phyloP scores from a whole-genome alignment of 768 basidiomycete genomes.

The Russula vinacea region DNA sequence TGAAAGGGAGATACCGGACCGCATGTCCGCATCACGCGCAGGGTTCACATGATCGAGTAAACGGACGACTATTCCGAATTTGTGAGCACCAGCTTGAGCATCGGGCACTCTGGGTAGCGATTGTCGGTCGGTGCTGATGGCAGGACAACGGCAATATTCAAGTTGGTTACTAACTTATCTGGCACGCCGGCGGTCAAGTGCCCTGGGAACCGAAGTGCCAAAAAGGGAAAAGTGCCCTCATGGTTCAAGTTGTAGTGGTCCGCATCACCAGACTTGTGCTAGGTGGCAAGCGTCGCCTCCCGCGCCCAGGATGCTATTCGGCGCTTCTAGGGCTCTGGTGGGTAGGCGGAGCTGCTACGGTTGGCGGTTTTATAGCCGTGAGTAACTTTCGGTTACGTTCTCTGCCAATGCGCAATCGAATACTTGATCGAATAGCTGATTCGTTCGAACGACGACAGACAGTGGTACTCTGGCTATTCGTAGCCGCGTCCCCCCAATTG shows the following conservation, averaged over 20 bases:
- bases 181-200: conserved; percentile 37
- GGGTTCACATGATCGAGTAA: conserved; percentile 47
- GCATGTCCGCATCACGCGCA: conserved; percentile 49
- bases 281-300: conserved; percentile 9
- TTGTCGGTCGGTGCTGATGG: no score
- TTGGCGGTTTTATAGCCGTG: conserved; percentile 10
- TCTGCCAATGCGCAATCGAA: no score
- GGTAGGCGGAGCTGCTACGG: conserved; percentile 18
- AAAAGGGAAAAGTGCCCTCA: conserved; percentile 1
- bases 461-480: not conserved
- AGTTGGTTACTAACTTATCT: not conserved
- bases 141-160: not conserved
- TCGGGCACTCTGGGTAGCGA: not conserved
- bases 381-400: conserved; percentile 1
- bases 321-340: conserved; percentile 2
- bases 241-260: not conserved
- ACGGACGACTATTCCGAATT: conserved; percentile 49
- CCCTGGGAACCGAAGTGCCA: conserved; percentile 4
- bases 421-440: not conserved
- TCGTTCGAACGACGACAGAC: conserved; percentile 4
- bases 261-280: conserved; percentile 11
- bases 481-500: conserved; percentile 36
- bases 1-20: conserved; percentile 6
- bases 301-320: conserved; percentile 18
- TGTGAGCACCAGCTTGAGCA: no score